Base-by-base conservation (phyloP, 139 green algal genomes). In the Closterium sp. region DNA sequence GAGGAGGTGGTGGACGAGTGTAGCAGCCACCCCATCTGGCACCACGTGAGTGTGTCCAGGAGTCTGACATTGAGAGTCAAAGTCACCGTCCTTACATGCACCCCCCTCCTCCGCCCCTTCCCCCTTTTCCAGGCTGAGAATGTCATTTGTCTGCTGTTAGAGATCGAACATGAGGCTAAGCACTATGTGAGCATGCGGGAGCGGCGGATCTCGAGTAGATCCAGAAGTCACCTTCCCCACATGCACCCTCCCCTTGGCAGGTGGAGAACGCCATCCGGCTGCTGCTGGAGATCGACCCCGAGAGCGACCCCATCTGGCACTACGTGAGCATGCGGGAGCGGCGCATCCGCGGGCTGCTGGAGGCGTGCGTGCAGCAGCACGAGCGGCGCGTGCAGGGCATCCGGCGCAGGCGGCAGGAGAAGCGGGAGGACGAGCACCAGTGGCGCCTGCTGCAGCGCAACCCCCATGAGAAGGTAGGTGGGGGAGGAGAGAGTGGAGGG, bases 261-360 rank as follows among this genome's bases (percentile, higher is more conserved):
- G 84, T 94, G 34, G 91, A 94, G 35, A 93, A 90, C 28, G 93
- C 64, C 35, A 92, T 94, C 33, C 55, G 66, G 87, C 88, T 94
- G 34, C 30, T 94, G 69, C 34, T 85, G 23, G 89, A 93, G 33
- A 30, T 94, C 23, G 91, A 94, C 33, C 91, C 91, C 2, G 43
- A 93, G 3, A 34, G 33, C 8, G 91, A 94, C 55, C 91, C 91
- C 34, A 25, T 94, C 4, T 94, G 91, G 91, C 89, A 93, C 16
- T 94, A 92, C 88, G 89, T 94, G 25, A 33, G n/a, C 33, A 89
- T 90, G 31, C 55, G 93, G 87, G 91, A 94, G n/a, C 35, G 38
- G 31, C 88, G 91, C 84, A 94, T 94, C 19, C 34, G 91, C 38
- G 88, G 88, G 21, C 34, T 93, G 81, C 76, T 94, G 88, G 91